A percentile compares a stretch with the other conserved stretches of the same genome.
Evolutionary conservation across 805 yeast genomes (phyloP).

Genomic region (Scheffersomyces ergatensis): DNA sequence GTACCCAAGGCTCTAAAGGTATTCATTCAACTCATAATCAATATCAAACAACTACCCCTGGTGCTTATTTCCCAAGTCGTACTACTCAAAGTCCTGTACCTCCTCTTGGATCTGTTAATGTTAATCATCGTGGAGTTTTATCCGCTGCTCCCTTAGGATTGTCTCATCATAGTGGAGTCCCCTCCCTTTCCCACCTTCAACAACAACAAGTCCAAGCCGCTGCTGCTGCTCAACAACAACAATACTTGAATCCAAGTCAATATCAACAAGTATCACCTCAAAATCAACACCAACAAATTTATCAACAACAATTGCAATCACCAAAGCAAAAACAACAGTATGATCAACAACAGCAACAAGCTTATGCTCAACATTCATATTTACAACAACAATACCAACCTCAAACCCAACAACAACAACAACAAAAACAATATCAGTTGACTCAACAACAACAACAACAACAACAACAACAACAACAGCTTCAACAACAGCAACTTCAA

Average conservation of each 20-base stretch:
- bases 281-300: conserved; percentile 6
- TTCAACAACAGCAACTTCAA: conserved; percentile 9
- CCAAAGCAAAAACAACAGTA: conserved; percentile 9
- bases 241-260: conserved; percentile 7
- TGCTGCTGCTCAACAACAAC: conserved; percentile 14
- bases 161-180: conserved; percentile 5
- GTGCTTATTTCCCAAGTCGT: background rate
- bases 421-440: conserved; percentile 5
- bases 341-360: conserved; percentile 6
- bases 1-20: too few species aligned
- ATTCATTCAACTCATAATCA: background rate
- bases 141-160: conserved; percentile 1
- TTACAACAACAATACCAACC: conserved; percentile 9
- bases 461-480: conserved; percentile 8
- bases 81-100: conserved; percentile 4
- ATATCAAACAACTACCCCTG: background rate
- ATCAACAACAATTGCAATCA: conserved; percentile 10
- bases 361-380: conserved; percentile 2
- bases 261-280: conserved; percentile 6
- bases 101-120: conserved; percentile 1
- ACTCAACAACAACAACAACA: conserved; percentile 8
- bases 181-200: conserved; percentile 6
- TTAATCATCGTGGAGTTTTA: background rate
- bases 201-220: conserved; percentile 9
- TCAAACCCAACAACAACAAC: conserved; percentile 7